Evolutionary conservation across 129 eudicot genomes (phyloP).

Genomic region (Centrapalus pauciflorus): DNA sequence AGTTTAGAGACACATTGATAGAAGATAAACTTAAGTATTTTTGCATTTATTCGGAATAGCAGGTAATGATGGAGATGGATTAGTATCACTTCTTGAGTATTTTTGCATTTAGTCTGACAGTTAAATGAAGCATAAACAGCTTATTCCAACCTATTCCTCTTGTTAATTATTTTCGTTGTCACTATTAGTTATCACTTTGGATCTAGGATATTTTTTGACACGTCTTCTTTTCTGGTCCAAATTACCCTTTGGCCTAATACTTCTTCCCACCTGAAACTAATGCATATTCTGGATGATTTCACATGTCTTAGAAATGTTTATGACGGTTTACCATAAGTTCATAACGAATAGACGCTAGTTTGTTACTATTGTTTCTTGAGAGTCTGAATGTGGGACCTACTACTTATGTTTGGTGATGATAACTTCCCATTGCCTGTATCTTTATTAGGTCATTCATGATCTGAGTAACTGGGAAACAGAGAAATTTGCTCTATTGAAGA

Average conservation of each 20-base stretch:
- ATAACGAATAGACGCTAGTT: neutral
- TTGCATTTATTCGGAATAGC: too few relatives aligned
- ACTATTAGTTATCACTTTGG: neutral
- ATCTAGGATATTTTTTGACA: neutral
- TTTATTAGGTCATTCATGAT: slow-evolving; percentile 42
- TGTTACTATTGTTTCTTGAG: neutral
- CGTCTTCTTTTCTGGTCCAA: neutral
- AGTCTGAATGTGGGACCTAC: neutral
- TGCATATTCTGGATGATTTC: neutral
- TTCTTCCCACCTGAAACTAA: neutral
- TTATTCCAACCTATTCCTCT: neutral
- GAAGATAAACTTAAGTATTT: too few relatives aligned
- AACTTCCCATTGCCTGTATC: neutral
- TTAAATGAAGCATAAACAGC: too few relatives aligned
- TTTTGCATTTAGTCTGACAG: too few relatives aligned
- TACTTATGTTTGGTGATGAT: neutral
- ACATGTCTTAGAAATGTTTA: neutral
- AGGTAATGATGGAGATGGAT: too few relatives aligned
- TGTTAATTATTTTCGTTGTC: too few relatives aligned
- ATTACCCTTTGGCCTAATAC: neutral
- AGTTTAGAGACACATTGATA: too few relatives aligned
- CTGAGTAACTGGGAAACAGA: slow-evolving; percentile 44
- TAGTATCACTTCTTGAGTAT: too few relatives aligned
- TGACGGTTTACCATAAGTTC: neutral
- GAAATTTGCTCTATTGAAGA: slow-evolving; percentile 34